phyloP scores from a whole-genome alignment of 2,329 filamentous ascomycete species.

The Thermothelomyces thermophilus region DNA sequence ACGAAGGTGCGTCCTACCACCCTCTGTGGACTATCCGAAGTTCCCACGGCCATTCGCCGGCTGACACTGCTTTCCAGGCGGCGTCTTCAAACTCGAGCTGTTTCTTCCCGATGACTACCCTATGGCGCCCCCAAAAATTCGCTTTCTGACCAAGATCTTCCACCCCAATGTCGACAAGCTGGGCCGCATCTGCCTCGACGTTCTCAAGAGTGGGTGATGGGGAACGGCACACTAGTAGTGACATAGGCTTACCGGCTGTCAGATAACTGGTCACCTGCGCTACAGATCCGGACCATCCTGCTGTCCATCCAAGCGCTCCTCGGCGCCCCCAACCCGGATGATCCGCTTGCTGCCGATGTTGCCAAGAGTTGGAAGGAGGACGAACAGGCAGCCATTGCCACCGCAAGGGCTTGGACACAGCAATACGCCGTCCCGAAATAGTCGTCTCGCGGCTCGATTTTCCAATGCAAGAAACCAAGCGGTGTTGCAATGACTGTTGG shows the following conservation, averaged over 20 bases:
- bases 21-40: neutral
- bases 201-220: constrained; percentile 75
- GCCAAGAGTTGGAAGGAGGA: constrained; percentile 98
- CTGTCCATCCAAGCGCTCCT: constrained; percentile 95
- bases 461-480: neutral
- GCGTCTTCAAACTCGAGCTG: constrained; percentile 92
- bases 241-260: constrained; percentile 1
- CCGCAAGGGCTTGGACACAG: constrained; percentile 85
- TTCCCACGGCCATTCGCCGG: neutral
- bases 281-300: constrained; percentile 97
- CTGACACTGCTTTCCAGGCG: constrained; percentile 39
- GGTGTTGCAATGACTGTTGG: neutral
- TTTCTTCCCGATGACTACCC: constrained; percentile 98
- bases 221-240: neutral
- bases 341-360: constrained; percentile 96
- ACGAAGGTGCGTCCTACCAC: constrained; percentile 62
- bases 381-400: constrained; percentile 84
- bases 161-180: constrained; percentile 98
- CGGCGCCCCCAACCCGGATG: constrained; percentile 93
- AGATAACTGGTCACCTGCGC: constrained; percentile 98
- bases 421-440: constrained; percentile 61
- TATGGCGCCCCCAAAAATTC: constrained; percentile 97
- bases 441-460: neutral
- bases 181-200: constrained; percentile 92
- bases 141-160: constrained; percentile 98